Percentiles rank a stretch among this genome's conserved stretches.
phyloP scores from a whole-genome alignment of 2,329 filamentous ascomycete genomes.

The Calonectria crousiana region DNA sequence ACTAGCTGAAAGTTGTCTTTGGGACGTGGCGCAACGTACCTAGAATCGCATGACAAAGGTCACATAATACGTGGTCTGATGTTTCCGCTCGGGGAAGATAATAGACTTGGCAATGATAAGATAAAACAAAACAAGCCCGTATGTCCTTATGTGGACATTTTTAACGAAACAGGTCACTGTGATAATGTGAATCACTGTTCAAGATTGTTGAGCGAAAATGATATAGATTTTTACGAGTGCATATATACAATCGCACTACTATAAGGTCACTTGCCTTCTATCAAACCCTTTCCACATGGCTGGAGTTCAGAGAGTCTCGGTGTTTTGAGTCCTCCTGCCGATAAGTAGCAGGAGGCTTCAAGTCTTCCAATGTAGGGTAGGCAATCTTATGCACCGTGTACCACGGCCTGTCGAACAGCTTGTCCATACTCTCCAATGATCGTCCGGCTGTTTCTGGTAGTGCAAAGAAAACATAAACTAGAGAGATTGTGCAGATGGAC shows the following conservation, averaged over 20 bases:
- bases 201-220: not conserved
- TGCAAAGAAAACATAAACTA: constrained; percentile 49
- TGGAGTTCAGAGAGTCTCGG: not conserved
- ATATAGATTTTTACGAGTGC: not conserved
- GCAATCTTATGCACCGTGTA: constrained; percentile 46
- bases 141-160: too few species aligned
- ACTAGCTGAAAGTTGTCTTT: too few species aligned
- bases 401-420: constrained; percentile 45
- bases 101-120: not conserved
- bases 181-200: not conserved
- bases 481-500: constrained; percentile 41
- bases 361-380: constrained; percentile 44
- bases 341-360: not conserved
- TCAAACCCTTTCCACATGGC: not conserved
- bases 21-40: not conserved
- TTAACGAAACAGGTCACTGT: too few species aligned
- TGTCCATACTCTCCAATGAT: constrained; percentile 47
- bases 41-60: too few species aligned
- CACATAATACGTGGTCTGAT: not conserved
- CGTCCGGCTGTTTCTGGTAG: constrained; percentile 48
- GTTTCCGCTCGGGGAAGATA: not conserved
- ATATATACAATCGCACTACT: not conserved
- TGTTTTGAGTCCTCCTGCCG: not conserved
- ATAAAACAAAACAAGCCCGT: not conserved
- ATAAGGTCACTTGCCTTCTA: not conserved